Base-by-base conservation (phyloP, 2,329 filamentous ascomycete species). In the Chaetomiaceae sp. region DNA sequence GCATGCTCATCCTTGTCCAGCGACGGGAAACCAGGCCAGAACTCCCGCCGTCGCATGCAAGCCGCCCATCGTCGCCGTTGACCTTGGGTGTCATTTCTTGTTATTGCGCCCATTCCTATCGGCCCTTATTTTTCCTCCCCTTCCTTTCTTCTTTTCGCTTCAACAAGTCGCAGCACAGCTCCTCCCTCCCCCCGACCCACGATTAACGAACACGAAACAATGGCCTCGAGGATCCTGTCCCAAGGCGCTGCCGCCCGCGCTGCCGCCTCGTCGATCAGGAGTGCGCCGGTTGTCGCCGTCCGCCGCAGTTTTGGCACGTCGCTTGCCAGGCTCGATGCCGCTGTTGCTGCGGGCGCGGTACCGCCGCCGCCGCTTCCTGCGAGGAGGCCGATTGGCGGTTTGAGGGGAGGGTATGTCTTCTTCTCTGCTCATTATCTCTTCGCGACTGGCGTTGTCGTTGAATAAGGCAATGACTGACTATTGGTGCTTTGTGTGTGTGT, bases 311-410 rank as follows among this genome's bases (percentile, higher is more conserved):
- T 83, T 68, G 74, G 76, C 73, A 78, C 76, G 44, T 79, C 79
- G 34, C 60, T 72, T 19, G 68, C 68, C 51, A 65, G 68, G 57
- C 73, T 72, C 64, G 71, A 72, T 64, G 75, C 69, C 57, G 75
- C 69, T 57, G 72, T 53, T 14, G 53, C 44, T 17, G 58, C 72
- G 44, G 66, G 40, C 0, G 27, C 20, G 7, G n/a, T n/a, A n/a
- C n/a, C n/a, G n/a, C 29, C 72, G 37, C 67, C 72, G 51, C 73
- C 78, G 33, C 71, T 83, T 55, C 79, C 79, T n/a, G 73, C 76
- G 50, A 75, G 78, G 64, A 81, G 77, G 69, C 81, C 81, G 42
- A 72, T 83, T 55, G 81, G 81, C 61, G 81, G 81, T 55, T 82
- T 84, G 68, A 78, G 81, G 45, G 79, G 79, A 72, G 80, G 81